Percentiles rank a stretch among this genome's conserved stretches.
phyloP scores from a whole-genome alignment of 495 filamentous ascomycete genomes.

The Penicillium coprophilum region DNA sequence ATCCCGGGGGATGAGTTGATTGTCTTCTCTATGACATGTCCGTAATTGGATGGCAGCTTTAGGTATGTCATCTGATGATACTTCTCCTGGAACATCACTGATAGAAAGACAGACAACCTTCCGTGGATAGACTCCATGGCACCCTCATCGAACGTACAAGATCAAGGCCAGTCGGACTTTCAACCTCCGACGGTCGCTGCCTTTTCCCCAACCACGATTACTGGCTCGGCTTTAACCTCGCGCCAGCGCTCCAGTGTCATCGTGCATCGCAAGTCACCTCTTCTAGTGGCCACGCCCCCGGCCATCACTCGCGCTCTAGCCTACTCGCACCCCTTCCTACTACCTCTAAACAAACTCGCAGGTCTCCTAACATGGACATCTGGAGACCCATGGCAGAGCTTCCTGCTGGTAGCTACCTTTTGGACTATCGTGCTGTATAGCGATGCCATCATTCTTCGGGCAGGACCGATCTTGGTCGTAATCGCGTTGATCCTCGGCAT shows the following conservation, averaged over 20 bases:
- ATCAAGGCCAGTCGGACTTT: constrained; percentile 44
- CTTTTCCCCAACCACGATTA: constrained; percentile 81
- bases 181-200: constrained; percentile 73
- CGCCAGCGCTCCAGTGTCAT: constrained; percentile 85
- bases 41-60: constrained; percentile 62
- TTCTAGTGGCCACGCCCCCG: constrained; percentile 90
- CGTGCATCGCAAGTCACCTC: constrained; percentile 92
- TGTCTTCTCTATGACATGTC: constrained; percentile 35
- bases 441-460: constrained; percentile 71
- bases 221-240: constrained; percentile 64
- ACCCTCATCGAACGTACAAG: constrained; percentile 41
- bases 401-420: constrained; percentile 78
- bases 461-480: constrained; percentile 82
- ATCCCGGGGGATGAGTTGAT: constrained; percentile 26
- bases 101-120: constrained; percentile 49
- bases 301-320: constrained; percentile 88
- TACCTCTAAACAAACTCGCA: constrained; percentile 77
- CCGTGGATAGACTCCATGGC: constrained; percentile 66
- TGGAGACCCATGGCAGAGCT: constrained; percentile 93
- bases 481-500: constrained; percentile 80
- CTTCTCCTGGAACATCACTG: constrained; percentile 21
- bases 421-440: constrained; percentile 87
- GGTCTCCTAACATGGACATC: constrained; percentile 92
- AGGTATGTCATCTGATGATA: constrained; percentile 41
- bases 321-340: constrained; percentile 89